Conservation (phyloP, 768 basidiomycete species). For the Panus rudis region DNA sequence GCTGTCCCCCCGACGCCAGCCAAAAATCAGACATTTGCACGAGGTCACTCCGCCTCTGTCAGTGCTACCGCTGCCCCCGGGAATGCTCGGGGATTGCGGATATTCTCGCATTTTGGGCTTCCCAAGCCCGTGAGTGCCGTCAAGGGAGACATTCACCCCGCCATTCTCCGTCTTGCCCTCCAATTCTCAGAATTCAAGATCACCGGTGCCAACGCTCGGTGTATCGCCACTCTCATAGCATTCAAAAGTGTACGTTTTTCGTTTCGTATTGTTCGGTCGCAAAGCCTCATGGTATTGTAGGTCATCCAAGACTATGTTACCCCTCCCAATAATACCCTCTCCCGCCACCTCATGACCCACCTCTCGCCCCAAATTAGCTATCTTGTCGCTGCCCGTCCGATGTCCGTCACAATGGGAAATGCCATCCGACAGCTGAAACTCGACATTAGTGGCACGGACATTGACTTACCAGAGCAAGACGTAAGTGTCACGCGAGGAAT, state of each 20-base stretch:
- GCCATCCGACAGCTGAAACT: constrained; percentile 91
- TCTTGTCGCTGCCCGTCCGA: constrained; percentile 79
- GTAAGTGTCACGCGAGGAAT: constrained; percentile 56
- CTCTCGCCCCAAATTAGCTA: constrained; percentile 91
- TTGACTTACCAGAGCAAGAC: constrained; percentile 92
- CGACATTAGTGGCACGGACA: constrained; percentile 88
- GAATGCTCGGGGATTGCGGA: constrained; percentile 60
- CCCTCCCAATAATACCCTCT: constrained; percentile 79
- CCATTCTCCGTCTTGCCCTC: constrained; percentile 77
- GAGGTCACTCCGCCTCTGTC: constrained; percentile 9
- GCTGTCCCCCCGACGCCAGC: constrained; percentile 6
- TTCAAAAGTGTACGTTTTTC: constrained; percentile 74
- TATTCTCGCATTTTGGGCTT: constrained; percentile 81
- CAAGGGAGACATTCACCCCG: constrained; percentile 89
- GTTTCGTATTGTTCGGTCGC: neutral
- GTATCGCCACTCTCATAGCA: constrained; percentile 84
- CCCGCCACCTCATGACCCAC: constrained; percentile 86
- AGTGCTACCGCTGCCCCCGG: constrained; percentile 28
- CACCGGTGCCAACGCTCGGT: constrained; percentile 90
- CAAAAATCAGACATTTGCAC: constrained; percentile 1
- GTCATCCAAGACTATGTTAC: constrained; percentile 89
- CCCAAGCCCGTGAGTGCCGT: constrained; percentile 48
- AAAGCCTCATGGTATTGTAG: constrained; percentile 31
- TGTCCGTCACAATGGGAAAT: constrained; percentile 93
- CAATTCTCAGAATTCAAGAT: constrained; percentile 91